These are phyloP conservation scores for Puccinia coronata DNA, from an alignment of 1,284 basidiomycete genomes.

Conservation along the genomic window DNA sequence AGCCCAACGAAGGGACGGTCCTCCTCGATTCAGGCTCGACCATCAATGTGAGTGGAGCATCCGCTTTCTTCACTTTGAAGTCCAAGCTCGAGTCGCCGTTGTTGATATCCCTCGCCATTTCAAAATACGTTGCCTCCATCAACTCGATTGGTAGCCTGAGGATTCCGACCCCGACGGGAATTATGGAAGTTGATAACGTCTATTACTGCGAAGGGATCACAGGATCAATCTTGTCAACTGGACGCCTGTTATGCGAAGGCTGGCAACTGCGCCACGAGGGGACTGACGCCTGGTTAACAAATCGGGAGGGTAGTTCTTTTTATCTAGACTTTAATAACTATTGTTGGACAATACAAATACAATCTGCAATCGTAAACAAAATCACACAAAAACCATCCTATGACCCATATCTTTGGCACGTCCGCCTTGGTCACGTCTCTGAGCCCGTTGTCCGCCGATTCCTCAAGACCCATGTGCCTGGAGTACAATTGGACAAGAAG, in stretches of 20 bases:
- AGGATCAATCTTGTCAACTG: neutral
- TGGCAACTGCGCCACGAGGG: neutral
- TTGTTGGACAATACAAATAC: neutral
- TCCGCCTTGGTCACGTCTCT: neutral
- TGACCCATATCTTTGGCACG: constrained; percentile 3
- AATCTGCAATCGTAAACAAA: neutral
- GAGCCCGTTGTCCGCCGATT: neutral
- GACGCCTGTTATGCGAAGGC: neutral
- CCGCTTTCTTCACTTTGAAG: too few species aligned
- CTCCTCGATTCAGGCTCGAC: too few species aligned
- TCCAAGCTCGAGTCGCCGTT: too few species aligned
- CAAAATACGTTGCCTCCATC: too few species aligned
- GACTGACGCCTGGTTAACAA: neutral
- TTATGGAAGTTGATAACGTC: too few species aligned
- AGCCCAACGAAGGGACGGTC: too few species aligned
- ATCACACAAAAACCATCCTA: neutral
- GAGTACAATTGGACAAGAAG: neutral
- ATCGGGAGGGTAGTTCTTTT: neutral
- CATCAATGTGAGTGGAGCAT: too few species aligned
- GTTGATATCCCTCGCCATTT: too few species aligned
- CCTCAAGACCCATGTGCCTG: neutral
- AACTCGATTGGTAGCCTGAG: too few species aligned
- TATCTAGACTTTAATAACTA: neutral
- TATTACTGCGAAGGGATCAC: too few species aligned
- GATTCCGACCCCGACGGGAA: too few species aligned